Conservation (phyloP, 2,329 filamentous ascomycete species). For the Botryosphaeria agaves region DNA sequence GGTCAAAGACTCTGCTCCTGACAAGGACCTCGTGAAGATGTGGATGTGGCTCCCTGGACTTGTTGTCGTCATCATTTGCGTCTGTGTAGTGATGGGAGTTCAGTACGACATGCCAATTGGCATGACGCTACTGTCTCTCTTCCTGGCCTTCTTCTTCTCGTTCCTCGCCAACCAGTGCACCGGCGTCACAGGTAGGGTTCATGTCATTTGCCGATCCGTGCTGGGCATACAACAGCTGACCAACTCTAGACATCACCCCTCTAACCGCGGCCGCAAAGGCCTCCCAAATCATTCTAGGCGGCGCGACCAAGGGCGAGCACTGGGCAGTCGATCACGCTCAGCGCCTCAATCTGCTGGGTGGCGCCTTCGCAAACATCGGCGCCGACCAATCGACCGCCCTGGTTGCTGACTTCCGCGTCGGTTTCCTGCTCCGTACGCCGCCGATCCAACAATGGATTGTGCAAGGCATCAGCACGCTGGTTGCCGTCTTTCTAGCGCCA, state of each 20-base stretch:
- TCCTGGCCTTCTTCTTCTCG: conserved; percentile 43
- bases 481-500: conserved; percentile 49
- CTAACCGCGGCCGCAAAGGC: conserved; percentile 51
- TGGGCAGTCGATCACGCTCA: conserved; percentile 36
- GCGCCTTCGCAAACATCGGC: conserved; percentile 25
- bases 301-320: conserved; percentile 38
- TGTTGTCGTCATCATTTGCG: conserved; percentile 28
- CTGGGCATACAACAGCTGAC: background rate
- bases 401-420: conserved; percentile 47
- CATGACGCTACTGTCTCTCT: conserved; percentile 36
- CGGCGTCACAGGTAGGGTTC: conserved; percentile 24
- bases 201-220: background rate
- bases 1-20: conserved; percentile 32
- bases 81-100: conserved; percentile 34
- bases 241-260: conserved; percentile 38
- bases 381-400: conserved; percentile 29
- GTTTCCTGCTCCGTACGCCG: conserved; percentile 47
- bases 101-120: conserved; percentile 40
- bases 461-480: conserved; percentile 42
- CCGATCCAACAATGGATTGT: conserved; percentile 50
- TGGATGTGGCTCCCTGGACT: conserved; percentile 37
- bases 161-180: conserved; percentile 44
- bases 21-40: conserved; percentile 30
- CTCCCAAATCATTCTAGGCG: conserved; percentile 50
- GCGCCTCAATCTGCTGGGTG: conserved; percentile 47